phyloP scores from a whole-genome alignment of 805 yeast species.

The Jamesozyma piceae region DNA sequence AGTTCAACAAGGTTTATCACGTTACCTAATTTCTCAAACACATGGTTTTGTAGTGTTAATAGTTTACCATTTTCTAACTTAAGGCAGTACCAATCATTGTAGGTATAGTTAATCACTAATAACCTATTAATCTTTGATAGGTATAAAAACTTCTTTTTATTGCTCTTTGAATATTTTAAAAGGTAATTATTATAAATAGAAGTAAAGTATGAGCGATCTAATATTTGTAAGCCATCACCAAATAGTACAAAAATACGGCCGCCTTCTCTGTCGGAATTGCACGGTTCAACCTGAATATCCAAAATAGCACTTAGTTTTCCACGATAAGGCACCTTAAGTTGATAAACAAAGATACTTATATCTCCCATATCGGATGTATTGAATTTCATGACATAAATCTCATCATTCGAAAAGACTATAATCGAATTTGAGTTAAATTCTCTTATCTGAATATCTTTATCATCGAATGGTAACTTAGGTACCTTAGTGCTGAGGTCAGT shows the following conservation, averaged over 20 bases:
- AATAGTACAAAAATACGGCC: slow-evolving; percentile 13
- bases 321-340: slow-evolving; percentile 14
- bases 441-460: slow-evolving; percentile 2
- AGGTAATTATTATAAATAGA: slow-evolving; percentile 16
- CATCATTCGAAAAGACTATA: slow-evolving; percentile 1
- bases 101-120: slow-evolving; percentile 17
- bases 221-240: slow-evolving; percentile 18
- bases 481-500: neutral
- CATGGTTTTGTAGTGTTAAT: slow-evolving; percentile 11
- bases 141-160: slow-evolving; percentile 16
- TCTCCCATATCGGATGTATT: neutral
- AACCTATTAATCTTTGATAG: slow-evolving; percentile 20
- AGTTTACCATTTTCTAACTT: slow-evolving; percentile 23
- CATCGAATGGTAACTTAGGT: neutral
- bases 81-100: slow-evolving; percentile 21
- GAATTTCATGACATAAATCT: neutral
- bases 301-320: slow-evolving; percentile 13
- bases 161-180: slow-evolving; percentile 19
- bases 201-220: slow-evolving; percentile 16
- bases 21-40: slow-evolving; percentile 5
- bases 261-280: neutral
- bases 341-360: slow-evolving; percentile 2
- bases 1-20: slow-evolving; percentile 11
- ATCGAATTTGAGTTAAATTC: neutral
- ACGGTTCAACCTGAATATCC: slow-evolving; percentile 8